These are phyloP conservation scores for Colletotrichum sp. DNA, from an alignment of 2,329 filamentous ascomycete species.

Conservation along the genomic window DNA sequence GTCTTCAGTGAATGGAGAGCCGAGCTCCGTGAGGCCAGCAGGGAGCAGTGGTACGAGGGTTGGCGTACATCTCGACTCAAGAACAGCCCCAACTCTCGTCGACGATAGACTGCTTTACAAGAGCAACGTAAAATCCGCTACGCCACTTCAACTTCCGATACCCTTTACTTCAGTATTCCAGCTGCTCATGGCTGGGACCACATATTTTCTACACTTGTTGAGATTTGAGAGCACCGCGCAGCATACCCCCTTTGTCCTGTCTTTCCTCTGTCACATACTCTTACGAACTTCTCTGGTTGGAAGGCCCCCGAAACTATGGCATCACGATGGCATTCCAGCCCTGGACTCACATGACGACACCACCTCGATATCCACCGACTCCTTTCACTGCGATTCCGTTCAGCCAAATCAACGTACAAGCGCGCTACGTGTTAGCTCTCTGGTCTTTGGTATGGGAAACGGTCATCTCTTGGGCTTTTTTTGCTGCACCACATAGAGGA, in stretches of 20 bases:
- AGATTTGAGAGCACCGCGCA: conserved; percentile 33
- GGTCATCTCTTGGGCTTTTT: not conserved
- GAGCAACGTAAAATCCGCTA: not conserved
- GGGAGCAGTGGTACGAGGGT: conserved; percentile 93
- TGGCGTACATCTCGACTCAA: conserved; percentile 82
- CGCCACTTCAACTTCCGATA: not conserved
- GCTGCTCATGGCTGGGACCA: not conserved
- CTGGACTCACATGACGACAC: conserved; percentile 7
- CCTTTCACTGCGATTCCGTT: not conserved
- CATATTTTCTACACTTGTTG: conserved; percentile 21
- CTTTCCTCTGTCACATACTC: conserved; percentile 22
- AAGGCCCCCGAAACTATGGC: conserved; percentile 2
- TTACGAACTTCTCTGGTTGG: conserved; percentile 22
- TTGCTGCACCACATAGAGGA: not conserved
- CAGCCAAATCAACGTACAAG: not conserved
- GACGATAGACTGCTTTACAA: conserved; percentile 30
- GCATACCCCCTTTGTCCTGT: conserved; percentile 36
- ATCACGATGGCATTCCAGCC: conserved; percentile 1
- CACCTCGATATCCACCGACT: conserved; percentile 11
- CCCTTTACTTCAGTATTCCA: conserved; percentile 15
- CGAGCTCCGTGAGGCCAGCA: conserved; percentile 88
- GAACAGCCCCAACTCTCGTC: conserved; percentile 46
- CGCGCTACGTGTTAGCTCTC: not conserved
- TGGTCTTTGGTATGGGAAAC: not conserved
- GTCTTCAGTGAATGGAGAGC: conserved; percentile 94